Percentiles rank a stretch among this genome's conserved stretches.
phyloP scores from a whole-genome alignment of 495 filamentous ascomycete species.

The Penicillium steckii region DNA sequence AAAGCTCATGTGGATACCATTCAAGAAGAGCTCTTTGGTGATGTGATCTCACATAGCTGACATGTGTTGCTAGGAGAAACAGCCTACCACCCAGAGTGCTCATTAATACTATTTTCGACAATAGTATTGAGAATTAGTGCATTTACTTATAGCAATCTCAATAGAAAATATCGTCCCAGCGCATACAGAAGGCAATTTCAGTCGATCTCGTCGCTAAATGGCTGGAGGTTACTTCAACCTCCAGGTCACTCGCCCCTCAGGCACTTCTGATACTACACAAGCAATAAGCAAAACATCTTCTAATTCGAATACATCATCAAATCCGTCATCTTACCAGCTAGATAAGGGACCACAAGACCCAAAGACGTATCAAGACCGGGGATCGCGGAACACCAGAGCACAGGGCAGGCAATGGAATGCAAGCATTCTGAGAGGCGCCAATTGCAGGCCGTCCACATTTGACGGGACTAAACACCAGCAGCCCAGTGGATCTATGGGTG shows the following conservation, averaged over 20 bases:
- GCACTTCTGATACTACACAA: constrained; percentile 29
- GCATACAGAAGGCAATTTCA: neutral
- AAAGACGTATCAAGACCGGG: constrained; percentile 16
- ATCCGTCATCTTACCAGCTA: constrained; percentile 17
- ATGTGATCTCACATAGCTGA: constrained; percentile 27
- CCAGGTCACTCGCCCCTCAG: constrained; percentile 32
- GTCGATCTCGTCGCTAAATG: constrained; percentile 22
- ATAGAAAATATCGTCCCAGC: neutral
- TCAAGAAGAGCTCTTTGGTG: constrained; percentile 2
- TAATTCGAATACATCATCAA: constrained; percentile 29
- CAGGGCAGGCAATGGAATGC: constrained; percentile 43
- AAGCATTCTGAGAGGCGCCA: constrained; percentile 39
- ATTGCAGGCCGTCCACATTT: constrained; percentile 37
- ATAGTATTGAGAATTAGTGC: constrained; percentile 9
- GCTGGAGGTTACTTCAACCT: constrained; percentile 43
- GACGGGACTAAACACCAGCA: constrained; percentile 23
- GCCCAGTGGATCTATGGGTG: constrained; percentile 26
- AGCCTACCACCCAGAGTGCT: constrained; percentile 8
- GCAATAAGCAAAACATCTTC: constrained; percentile 22
- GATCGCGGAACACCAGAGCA: constrained; percentile 20
- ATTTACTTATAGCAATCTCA: neutral
- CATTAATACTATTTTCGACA: neutral
- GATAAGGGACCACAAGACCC: constrained; percentile 19
- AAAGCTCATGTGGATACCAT: constrained; percentile 3
- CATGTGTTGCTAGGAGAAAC: constrained; percentile 23